A percentile compares a stretch with the other conserved stretches of the same genome.
These are phyloP conservation scores for Leishmania braziliensis DNA, from an alignment of 208 protist genomes.

Conservation along the genomic window DNA sequence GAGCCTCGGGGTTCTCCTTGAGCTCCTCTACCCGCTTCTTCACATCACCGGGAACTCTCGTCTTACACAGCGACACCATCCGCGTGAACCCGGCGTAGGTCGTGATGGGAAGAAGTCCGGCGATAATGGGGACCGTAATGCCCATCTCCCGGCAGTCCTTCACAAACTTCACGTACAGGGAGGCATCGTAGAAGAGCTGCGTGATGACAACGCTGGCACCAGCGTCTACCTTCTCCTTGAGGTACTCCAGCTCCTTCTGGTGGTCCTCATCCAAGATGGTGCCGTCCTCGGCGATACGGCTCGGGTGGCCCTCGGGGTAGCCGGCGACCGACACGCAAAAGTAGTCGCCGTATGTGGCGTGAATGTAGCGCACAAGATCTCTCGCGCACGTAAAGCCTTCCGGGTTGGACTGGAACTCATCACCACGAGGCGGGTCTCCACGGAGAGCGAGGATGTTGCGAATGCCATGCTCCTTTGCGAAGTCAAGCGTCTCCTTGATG, in stretches of 20 bases:
- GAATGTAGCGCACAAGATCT: conserved; percentile 96
- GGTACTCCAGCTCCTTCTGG: conserved; percentile 85
- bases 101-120: conserved; percentile 94
- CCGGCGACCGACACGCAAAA: conserved; percentile 96
- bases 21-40: conserved; percentile 52
- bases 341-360: conserved; percentile 92
- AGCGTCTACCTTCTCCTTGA: conserved; percentile 97
- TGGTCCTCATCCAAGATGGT: conserved; percentile 67
- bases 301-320: conserved; percentile 93
- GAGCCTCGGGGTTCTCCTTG: conserved; percentile 57
- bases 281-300: conserved; percentile 41
- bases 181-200: conserved; percentile 96
- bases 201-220: conserved; percentile 97
- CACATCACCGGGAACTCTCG: conserved; percentile 58
- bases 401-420: conserved; percentile 56
- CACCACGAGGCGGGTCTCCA: conserved; percentile 79
- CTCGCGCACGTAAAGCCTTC: conserved; percentile 90
- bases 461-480: conserved; percentile 87
- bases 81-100: conserved; percentile 62
- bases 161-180: conserved; percentile 93
- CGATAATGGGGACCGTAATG: conserved; percentile 95
- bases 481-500: conserved; percentile 77
- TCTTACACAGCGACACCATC: conserved; percentile 80
- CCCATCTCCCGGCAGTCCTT: conserved; percentile 81
- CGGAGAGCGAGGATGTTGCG: conserved; percentile 97